Conservation (phyloP, 306 rosid genomes). For the Arachis stenosperma region DNA sequence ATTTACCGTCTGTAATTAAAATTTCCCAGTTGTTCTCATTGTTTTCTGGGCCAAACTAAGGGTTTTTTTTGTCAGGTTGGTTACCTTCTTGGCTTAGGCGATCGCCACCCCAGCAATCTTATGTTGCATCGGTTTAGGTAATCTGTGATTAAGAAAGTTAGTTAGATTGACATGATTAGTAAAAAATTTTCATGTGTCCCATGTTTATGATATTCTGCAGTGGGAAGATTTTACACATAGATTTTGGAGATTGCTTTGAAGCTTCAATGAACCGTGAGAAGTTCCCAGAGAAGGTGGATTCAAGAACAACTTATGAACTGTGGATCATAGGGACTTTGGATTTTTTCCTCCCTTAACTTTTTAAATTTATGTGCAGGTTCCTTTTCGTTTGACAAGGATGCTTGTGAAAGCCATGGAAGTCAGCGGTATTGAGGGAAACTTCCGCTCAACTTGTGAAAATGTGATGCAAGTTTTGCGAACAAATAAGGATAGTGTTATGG, state of each 20-base stretch:
- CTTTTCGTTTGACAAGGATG: slow-evolving; percentile 98
- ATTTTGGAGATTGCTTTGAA: slow-evolving; percentile 98
- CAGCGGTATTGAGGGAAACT: slow-evolving; percentile 97
- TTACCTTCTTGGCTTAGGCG: slow-evolving; percentile 98
- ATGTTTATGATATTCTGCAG: slow-evolving; percentile 54
- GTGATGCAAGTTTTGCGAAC: slow-evolving; percentile 95
- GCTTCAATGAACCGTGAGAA: slow-evolving; percentile 98
- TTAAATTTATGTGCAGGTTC: slow-evolving; percentile 61
- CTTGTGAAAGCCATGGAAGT: slow-evolving; percentile 99
- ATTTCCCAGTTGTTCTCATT: slow-evolving; percentile 7
- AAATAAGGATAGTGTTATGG: slow-evolving; percentile 90
- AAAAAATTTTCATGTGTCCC: slow-evolving; percentile 29
- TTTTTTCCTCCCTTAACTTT: slow-evolving; percentile 39
- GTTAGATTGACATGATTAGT: slow-evolving; percentile 12
- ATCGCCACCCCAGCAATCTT: slow-evolving; percentile 99
- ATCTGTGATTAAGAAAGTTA: slow-evolving; percentile 31
- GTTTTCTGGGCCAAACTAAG: slow-evolving; percentile 13
- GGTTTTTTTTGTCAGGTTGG: slow-evolving; percentile 70
- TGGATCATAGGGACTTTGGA: slow-evolving; percentile 14
- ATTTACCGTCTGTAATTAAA: neutral
- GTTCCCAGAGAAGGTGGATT: slow-evolving; percentile 88
- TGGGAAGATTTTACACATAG: slow-evolving; percentile 96
- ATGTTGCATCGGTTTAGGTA: slow-evolving; percentile 94
- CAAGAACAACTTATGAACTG: slow-evolving; percentile 6
- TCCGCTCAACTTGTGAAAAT: slow-evolving; percentile 97